Evolutionary conservation across 176 grass and related monocot species (phyloP).

Genomic region (Bolboschoenus planiculmis): DNA sequence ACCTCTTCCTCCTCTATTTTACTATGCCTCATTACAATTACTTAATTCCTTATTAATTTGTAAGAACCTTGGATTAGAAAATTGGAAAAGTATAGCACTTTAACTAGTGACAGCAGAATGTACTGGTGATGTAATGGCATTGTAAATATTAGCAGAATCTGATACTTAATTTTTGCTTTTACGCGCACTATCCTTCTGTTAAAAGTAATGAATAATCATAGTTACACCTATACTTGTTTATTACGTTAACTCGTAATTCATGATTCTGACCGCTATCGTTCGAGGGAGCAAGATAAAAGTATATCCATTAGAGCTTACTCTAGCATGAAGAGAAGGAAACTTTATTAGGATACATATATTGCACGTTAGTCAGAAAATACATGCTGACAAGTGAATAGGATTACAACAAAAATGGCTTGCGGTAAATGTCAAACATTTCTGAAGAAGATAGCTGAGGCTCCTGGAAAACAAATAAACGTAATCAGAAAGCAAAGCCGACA

Average conservation of each 20-base stretch:
- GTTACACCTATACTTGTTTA: not conserved
- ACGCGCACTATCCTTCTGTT: not conserved
- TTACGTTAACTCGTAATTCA: not conserved
- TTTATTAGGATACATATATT: not conserved
- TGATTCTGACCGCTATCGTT: not conserved
- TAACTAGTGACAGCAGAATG: not conserved
- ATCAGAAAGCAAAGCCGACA: not conserved
- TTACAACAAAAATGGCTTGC: slow-evolving; percentile 76
- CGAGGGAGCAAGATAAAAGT: not conserved
- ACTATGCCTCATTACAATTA: not conserved
- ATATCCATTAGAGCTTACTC: not conserved
- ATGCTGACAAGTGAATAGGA: not conserved
- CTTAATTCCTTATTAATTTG: not conserved
- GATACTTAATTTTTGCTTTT: not conserved
- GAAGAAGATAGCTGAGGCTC: slow-evolving; percentile 89
- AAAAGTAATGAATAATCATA: not conserved
- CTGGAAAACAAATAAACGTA: slow-evolving; percentile 35
- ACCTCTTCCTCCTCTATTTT: not conserved
- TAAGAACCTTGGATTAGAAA: not conserved
- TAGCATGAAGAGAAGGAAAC: not conserved
- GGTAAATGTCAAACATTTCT: slow-evolving; percentile 74
- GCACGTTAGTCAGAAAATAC: not conserved
- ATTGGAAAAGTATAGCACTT: not conserved
- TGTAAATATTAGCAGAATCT: not conserved
- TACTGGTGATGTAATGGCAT: not conserved